Base-by-base conservation (phyloP, 1,284 basidiomycete species). In the Cutaneotrichosporon spelunceum region DNA sequence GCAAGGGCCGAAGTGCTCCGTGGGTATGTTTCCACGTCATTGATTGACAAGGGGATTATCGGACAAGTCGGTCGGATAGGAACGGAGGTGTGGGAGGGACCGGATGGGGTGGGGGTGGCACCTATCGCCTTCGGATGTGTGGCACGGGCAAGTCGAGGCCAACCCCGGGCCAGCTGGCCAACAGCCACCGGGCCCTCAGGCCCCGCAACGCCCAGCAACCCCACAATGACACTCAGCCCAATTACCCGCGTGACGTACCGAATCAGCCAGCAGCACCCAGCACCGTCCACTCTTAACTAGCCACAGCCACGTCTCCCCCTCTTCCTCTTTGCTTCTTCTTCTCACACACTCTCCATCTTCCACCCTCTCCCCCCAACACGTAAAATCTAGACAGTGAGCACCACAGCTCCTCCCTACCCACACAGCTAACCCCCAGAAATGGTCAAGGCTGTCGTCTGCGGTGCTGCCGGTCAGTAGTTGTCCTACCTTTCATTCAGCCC, bases 391-490 rank as follows among this genome's bases (percentile, higher is more conserved):
- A 53, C 59, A 63, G 61, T 62, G 53, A 55, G 49, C 44, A 55
- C 53, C 19, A 52, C 23, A 26, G 21, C 53, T 19, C 4, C 27
- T 23, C 24, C 27, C 48, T 7, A 36, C 44, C 19, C 21, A 19
- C 39, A 47, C 57, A 53, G 39, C 59, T 34, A 42, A 42, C 39
- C 19, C 30, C 23, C 56, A 63, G 79, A 69, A 70, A 90, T 93
- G 90, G 88, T 90, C 76, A 94, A 95, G 82, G 91, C 87, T 83
- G 90, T 90, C 74, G 92, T 94, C 70, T 90, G 93, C 72, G 91
- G 91, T 80, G 91, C 91, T 81, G 87, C 91, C 81, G 91, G 91
- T 91, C 70, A 62, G 79, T 76, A 34, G 36, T n/a, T 19, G 39
- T 44, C 49, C 26, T 19, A 42, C 39, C 19, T 16, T 19, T 42